Percentiles rank a stretch among this genome's conserved stretches.
Conservation (phyloP, 2,329 filamentous ascomycete genomes). For the Dactylellina sp. region DNA sequence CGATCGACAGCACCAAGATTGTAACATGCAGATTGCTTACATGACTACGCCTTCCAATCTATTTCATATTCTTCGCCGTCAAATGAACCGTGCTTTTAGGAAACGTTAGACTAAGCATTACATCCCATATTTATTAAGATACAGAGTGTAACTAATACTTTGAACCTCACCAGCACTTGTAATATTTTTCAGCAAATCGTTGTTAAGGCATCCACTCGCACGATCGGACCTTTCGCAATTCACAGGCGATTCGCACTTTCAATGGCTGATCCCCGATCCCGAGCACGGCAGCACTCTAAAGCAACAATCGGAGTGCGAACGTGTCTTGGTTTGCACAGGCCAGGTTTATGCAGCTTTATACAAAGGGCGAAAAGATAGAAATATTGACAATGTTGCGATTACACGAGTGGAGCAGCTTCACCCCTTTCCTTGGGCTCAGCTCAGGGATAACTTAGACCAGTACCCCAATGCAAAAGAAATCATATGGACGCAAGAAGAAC, state of each 20-base stretch:
- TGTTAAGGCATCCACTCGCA: slow-evolving; percentile 91
- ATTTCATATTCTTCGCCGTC: slow-evolving; percentile 95
- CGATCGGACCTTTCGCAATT: slow-evolving; percentile 93
- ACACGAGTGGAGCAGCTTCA: slow-evolving; percentile 97
- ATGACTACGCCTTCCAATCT: slow-evolving; percentile 96
- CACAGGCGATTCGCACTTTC: slow-evolving; percentile 89
- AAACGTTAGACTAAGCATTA: slow-evolving; percentile 78
- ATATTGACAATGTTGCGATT: slow-evolving; percentile 89
- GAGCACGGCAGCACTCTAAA: slow-evolving; percentile 84
- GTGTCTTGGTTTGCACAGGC: slow-evolving; percentile 92
- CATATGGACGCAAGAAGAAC: slow-evolving; percentile 97
- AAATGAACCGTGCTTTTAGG: slow-evolving; percentile 99
- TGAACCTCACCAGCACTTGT: slow-evolving; percentile 75
- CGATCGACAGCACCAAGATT: slow-evolving; percentile 97
- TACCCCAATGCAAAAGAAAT: slow-evolving; percentile 98
- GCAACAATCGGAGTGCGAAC: slow-evolving; percentile 85
- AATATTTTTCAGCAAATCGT: slow-evolving; percentile 97
- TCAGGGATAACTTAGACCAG: slow-evolving; percentile 94
- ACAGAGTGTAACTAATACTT: slow-evolving; percentile 11
- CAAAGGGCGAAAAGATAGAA: slow-evolving; percentile 89
- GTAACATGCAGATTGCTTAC: slow-evolving; percentile 98
- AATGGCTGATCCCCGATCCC: slow-evolving; percentile 93
- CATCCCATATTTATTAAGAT: slow-evolving; percentile 4
- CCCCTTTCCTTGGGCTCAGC: slow-evolving; percentile 97
- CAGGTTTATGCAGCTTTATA: slow-evolving; percentile 91